A percentile compares a stretch with the other conserved stretches of the same genome.
Evolutionary conservation across 805 yeast genomes (phyloP).

Genomic region (Brettanomyces anomalus): DNA sequence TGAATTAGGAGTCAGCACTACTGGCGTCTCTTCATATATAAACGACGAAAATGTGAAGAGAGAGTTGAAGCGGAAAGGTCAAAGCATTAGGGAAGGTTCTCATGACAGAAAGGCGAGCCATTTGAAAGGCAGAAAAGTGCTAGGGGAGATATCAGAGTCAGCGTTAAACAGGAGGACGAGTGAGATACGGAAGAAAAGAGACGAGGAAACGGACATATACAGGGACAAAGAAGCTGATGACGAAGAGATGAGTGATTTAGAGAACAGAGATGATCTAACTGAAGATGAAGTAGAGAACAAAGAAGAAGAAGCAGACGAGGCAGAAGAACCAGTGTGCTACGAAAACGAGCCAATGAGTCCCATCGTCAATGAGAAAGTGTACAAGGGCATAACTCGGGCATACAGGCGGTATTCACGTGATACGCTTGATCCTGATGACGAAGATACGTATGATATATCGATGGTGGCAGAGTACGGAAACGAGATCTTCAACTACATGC

Average conservation of each 20-base stretch:
- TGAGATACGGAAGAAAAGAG: not conserved
- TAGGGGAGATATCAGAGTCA: constrained; percentile 22
- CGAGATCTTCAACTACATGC: constrained; percentile 76
- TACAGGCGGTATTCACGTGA: constrained; percentile 41
- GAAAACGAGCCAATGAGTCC: constrained; percentile 50
- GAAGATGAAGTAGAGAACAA: constrained; percentile 8
- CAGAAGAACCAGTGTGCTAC: not conserved
- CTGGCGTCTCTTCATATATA: too few relatives aligned
- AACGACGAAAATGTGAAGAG: constrained; percentile 4
- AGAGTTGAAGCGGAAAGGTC: not conserved
- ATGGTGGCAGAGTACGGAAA: constrained; percentile 91
- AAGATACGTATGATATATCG: constrained; percentile 75
- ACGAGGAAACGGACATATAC: not conserved
- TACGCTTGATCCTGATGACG: constrained; percentile 62
- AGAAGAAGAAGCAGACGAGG: constrained; percentile 3
- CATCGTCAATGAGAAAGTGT: constrained; percentile 37
- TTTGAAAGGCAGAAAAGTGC: constrained; percentile 14
- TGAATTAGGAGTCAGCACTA: too few relatives aligned
- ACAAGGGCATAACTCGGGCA: constrained; percentile 41
- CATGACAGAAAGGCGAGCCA: too few relatives aligned
- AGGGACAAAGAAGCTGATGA: not conserved
- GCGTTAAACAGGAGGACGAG: constrained; percentile 11
- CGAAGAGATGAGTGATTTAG: constrained; percentile 1
- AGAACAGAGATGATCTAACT: not conserved
- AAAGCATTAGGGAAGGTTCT: constrained; percentile 1